Base-by-base conservation (phyloP, 768 basidiomycete species). In the Tylopilus balloui region DNA sequence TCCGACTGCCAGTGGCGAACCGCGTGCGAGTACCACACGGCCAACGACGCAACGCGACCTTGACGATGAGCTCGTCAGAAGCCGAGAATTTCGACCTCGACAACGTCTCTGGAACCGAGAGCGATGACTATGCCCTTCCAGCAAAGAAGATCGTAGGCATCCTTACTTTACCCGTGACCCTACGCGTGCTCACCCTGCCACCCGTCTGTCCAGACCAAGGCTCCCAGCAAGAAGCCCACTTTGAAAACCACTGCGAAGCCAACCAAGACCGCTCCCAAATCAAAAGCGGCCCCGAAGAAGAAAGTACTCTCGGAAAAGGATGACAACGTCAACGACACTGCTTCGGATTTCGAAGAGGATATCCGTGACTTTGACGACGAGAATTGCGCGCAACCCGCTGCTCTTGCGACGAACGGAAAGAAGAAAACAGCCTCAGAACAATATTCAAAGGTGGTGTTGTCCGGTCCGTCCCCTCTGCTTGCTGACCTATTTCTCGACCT, bases 391-490 rank as follows among this genome's bases (percentile, higher is more conserved):
- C 60, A 64, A 24, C 40, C 52, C 54, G 36, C 56, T 52, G 36
- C 64, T 64, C 5, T 54, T 46, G 62, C 57, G 7, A 48, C 67
- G 14, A 72, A 70, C 6, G 63, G 66, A 47, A 88, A 87, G 73
- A 85, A 88, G 73, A 95, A 95, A 73, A 88, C 83, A 12, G 90
- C 88, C 2, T 91, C 90, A 7, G 91, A 97, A 62, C 93, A 79
- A 31, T 95, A 94, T 63, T 84, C 84, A 45, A 94, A 92, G 79
- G 92, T 91, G 40, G 77, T 34, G 27, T 45, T n/a, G 15, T 27
- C 42, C 10, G 2, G 19, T 36, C 29, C 20, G 31, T 36, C 13
- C 5, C 27, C 21, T 9, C 20, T 40, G 42, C 3, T 31, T n/a
- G 27, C 36, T 44, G 24, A 52, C 28, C 50, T 45, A 28, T 1